Evolutionary conservation across 352 stramenopile genomes (phyloP), one percentile per base, ranked within the genome.

Genomic region (Lagenidium giganteum): DNA sequence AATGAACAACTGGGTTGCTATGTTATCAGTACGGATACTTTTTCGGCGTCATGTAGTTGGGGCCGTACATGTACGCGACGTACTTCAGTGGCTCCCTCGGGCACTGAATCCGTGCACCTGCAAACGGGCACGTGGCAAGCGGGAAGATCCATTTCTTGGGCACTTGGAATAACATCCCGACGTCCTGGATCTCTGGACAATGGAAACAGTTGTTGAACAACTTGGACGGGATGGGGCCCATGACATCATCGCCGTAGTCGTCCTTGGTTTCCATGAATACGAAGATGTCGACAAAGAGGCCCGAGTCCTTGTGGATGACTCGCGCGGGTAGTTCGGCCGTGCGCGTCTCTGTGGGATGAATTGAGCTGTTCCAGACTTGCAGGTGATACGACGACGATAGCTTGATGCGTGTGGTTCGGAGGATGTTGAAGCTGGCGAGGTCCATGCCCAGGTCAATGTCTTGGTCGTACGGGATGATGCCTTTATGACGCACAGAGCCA

Each of bases 381-480:
- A 63, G 42, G 5, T 26, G 20, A 26, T 65, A 61, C 34, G 35
- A 32, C 4, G 44, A 30, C 2, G 55, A 35, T 2, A 70, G 34
- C n/a, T 42, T 33, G n/a, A 70, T 40, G 3, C 24, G 33, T 5
- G 34, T 42, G 0, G 14, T 3, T 9, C 41, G 42, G n/a, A 70
- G 29, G n/a, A 44, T 45, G 1, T 50, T 28, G 30, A 64, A 59
- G 0, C 41, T 37, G 2, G 18, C 35, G 1, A 37, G 28, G 28
- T 62, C 43, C 32, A 67, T 64, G 4, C 18, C 56, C 33, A 67
- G 25, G 40, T 70, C 61, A 14, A 46, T 51, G 42, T 70, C 61
- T 3, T 41, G 37, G 30, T 70, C 61, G 41, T 53, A 47, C 0
- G 42, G 38, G 13, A 68, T 67, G 8, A 71, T 38, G 24, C 48